Conservation (phyloP, 1,139 yeast species). For the Blastobotrys elegans region DNA sequence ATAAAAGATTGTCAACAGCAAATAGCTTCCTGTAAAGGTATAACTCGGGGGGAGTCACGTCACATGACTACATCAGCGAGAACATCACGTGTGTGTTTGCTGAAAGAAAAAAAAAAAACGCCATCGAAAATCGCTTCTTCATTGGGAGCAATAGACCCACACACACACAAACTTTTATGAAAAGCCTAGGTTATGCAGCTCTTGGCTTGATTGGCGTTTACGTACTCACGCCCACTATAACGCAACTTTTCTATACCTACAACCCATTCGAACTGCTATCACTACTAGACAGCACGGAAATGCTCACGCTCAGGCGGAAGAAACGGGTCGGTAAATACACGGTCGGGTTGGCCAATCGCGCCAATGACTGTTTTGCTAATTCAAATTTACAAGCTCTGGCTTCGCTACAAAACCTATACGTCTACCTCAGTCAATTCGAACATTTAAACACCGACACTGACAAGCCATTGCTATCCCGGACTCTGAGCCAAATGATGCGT, state of each 20-base stretch:
- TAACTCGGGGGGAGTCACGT: too few relatives aligned
- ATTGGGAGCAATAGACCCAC: too few relatives aligned
- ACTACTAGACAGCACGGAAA: neutral
- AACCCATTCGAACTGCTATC: neutral
- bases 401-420: slow-evolving; percentile 57
- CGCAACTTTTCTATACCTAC: neutral
- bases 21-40: too few relatives aligned
- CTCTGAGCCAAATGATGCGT: slow-evolving; percentile 49
- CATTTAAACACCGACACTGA: slow-evolving; percentile 11
- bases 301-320: slow-evolving; percentile 19
- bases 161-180: neutral
- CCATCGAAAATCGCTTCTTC: too few relatives aligned
- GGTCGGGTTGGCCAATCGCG: slow-evolving; percentile 74
- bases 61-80: too few relatives aligned
- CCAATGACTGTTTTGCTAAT: slow-evolving; percentile 91
- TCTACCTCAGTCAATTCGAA: slow-evolving; percentile 44
- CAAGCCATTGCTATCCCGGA: slow-evolving; percentile 26
- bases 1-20: too few relatives aligned
- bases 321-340: slow-evolving; percentile 42
- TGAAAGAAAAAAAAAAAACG: too few relatives aligned
- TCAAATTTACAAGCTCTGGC: slow-evolving; percentile 85
- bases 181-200: neutral
- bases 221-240: neutral
- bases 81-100: too few relatives aligned
- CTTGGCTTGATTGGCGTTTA: neutral